A percentile compares a stretch with the other conserved stretches of the same genome.
These are phyloP conservation scores for Sclerotinia glacialis DNA, from an alignment of 2,329 filamentous ascomycete genomes.

Conservation along the genomic window DNA sequence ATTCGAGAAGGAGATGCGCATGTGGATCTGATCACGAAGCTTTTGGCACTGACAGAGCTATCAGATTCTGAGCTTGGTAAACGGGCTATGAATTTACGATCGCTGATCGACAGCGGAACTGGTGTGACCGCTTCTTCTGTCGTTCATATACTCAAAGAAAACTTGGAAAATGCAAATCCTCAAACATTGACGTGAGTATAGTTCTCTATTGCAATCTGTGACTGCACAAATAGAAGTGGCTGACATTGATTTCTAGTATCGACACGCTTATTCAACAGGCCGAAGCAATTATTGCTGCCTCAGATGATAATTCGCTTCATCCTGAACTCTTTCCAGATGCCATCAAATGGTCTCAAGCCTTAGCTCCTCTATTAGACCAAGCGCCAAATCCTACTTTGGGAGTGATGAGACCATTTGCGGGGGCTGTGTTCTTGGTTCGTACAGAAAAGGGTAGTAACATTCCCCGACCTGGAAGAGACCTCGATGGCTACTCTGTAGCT, in stretches of 20 bases:
- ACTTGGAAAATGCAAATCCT: slow-evolving; percentile 50
- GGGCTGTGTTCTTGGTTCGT: slow-evolving; percentile 63
- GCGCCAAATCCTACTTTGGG: slow-evolving; percentile 63
- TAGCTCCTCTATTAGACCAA: slow-evolving; percentile 54
- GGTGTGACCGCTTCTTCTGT: slow-evolving; percentile 41
- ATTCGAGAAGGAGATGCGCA: slow-evolving; percentile 49
- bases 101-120: slow-evolving; percentile 42
- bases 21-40: slow-evolving; percentile 50
- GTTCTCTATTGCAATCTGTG: not conserved
- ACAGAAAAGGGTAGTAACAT: slow-evolving; percentile 32
- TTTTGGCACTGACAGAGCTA: slow-evolving; percentile 55
- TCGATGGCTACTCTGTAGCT: slow-evolving; percentile 67
- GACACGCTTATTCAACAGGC: slow-evolving; percentile 54
- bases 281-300: slow-evolving; percentile 42
- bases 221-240: not conserved
- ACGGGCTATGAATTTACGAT: slow-evolving; percentile 41
- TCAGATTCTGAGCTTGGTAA: slow-evolving; percentile 40
- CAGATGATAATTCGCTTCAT: slow-evolving; percentile 38
- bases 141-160: slow-evolving; percentile 53
- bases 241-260: slow-evolving; percentile 43
- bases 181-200: slow-evolving; percentile 51
- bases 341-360: slow-evolving; percentile 62
- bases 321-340: slow-evolving; percentile 59
- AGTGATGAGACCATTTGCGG: slow-evolving; percentile 70
- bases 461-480: slow-evolving; percentile 51